Percentiles rank a stretch among this genome's conserved stretches.
These are phyloP conservation scores for Fonsecaea pedrosoi DNA, from an alignment of 2,329 filamentous ascomycete genomes.

Conservation along the genomic window DNA sequence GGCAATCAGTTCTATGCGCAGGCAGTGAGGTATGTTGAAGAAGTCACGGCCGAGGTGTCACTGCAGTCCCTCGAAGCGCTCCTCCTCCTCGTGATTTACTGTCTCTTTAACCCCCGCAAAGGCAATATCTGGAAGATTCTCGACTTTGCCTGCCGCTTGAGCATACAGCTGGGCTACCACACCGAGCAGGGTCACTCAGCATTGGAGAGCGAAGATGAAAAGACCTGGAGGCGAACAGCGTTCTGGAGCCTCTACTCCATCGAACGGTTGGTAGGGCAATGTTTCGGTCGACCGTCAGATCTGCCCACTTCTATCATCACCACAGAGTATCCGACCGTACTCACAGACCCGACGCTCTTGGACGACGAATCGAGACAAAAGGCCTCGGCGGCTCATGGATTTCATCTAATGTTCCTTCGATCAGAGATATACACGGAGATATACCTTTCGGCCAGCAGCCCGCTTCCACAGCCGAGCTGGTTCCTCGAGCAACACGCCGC, in stretches of 20 bases:
- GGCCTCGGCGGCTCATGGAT: slow-evolving; percentile 6
- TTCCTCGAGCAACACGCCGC: slow-evolving; percentile 1
- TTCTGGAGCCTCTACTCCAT: slow-evolving; percentile 22
- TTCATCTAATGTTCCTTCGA: slow-evolving; percentile 16
- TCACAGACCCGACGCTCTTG: slow-evolving; percentile 8
- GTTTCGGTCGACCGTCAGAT: slow-evolving; percentile 21
- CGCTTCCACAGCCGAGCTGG: slow-evolving; percentile 2
- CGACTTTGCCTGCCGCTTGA: slow-evolving; percentile 17
- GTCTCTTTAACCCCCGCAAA: slow-evolving; percentile 20
- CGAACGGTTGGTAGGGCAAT: slow-evolving; percentile 18
- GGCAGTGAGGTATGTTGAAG: slow-evolving; percentile 15
- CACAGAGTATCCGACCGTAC: slow-evolving; percentile 14
- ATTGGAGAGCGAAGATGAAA: slow-evolving; percentile 11
- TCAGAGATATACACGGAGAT: slow-evolving; percentile 12
- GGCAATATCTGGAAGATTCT: slow-evolving; percentile 22
- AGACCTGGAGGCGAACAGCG: slow-evolving; percentile 12
- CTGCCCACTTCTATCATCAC: slow-evolving; percentile 18
- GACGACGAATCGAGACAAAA: slow-evolving; percentile 12
- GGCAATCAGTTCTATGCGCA: slow-evolving; percentile 16
- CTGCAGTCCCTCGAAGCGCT: slow-evolving; percentile 17
- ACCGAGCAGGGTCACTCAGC: slow-evolving; percentile 12
- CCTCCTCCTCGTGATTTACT: slow-evolving; percentile 18
- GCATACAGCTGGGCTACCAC: slow-evolving; percentile 15
- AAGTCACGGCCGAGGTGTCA: slow-evolving; percentile 20
- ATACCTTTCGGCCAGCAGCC: slow-evolving; percentile 8